A percentile compares a stretch with the other conserved stretches of the same genome.
Conservation (phyloP, 352 stramenopile species). For the Thalassiosira oceanica region DNA sequence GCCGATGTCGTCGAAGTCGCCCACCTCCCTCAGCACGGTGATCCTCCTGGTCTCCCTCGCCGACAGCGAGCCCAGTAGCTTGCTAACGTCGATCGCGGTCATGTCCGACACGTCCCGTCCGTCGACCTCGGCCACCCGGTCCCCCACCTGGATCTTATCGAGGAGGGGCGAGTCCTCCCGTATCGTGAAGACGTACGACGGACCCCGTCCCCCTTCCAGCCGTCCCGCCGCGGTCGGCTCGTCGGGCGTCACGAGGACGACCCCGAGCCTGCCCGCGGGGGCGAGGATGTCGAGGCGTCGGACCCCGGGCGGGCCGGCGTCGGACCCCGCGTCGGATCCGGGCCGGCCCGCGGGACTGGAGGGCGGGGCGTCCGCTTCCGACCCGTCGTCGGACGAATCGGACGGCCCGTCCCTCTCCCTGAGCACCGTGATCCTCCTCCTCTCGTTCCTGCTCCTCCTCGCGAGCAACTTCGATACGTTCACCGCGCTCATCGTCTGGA, state of each 20-base stretch:
- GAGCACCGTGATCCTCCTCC: constrained; percentile 1
- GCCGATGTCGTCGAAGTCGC: no score
- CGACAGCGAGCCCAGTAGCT: constrained; percentile 70
- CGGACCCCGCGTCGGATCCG: background rate
- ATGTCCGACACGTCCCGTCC: constrained; percentile 74
- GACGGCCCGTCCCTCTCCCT: background rate
- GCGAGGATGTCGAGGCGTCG: background rate
- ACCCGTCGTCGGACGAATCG: background rate
- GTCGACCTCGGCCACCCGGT: constrained; percentile 21
- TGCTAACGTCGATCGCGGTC: constrained; percentile 74
- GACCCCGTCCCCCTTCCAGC: no score
- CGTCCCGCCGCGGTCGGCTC: no score
- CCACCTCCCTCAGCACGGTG: constrained; percentile 55
- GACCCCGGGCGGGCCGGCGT: background rate
- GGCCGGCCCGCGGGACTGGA: background rate
- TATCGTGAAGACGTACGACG: constrained; percentile 15
- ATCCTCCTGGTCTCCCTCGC: constrained; percentile 65
- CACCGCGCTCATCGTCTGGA: constrained; percentile 14
- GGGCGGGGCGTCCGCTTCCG: background rate
- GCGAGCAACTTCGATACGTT: constrained; percentile 28
- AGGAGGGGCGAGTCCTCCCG: constrained; percentile 15
- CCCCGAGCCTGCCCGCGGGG: constrained; percentile 26
- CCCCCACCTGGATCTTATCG: constrained; percentile 4
- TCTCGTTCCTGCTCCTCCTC: constrained; percentile 11
- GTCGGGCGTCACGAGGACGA: constrained; percentile 34